Conservation (phyloP, 345 rosid genomes). For the Pugionium dolabratum region DNA sequence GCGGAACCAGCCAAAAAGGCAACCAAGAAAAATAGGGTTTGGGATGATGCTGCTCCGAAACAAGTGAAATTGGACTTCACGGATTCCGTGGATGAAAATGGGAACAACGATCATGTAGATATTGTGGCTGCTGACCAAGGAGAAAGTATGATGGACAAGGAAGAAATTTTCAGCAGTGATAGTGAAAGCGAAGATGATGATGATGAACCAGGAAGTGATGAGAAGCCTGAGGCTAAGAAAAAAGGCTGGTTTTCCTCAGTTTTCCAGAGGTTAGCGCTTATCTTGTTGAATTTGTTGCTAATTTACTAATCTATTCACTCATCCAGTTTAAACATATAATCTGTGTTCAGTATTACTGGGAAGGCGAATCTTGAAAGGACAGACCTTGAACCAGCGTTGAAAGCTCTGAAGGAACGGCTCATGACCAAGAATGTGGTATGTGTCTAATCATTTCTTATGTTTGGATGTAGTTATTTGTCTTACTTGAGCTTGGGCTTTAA, state of each 20-base stretch:
- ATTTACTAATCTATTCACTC: not conserved
- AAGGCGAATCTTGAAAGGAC: constrained; percentile 92
- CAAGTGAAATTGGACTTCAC: constrained; percentile 85
- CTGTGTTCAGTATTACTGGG: constrained; percentile 79
- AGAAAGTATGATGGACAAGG: constrained; percentile 98
- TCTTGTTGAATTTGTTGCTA: constrained; percentile 13
- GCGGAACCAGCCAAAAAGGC: constrained; percentile 74
- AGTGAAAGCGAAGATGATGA: constrained; percentile 78
- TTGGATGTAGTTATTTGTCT: constrained; percentile 3
- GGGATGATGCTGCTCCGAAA: constrained; percentile 77
- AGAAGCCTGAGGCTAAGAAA: constrained; percentile 72
- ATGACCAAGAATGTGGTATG: constrained; percentile 99
- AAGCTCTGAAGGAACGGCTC: constrained; percentile 93
- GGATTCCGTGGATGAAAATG: constrained; percentile 60
- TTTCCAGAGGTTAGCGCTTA: constrained; percentile 68
- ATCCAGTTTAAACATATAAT: constrained; percentile 32
- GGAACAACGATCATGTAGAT: constrained; percentile 52
- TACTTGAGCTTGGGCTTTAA: constrained; percentile 6
- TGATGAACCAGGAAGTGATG: constrained; percentile 58
- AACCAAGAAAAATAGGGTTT: constrained; percentile 89
- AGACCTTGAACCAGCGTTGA: constrained; percentile 91
- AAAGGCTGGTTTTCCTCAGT: constrained; percentile 97
- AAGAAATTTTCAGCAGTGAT: constrained; percentile 85
- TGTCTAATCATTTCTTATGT: constrained; percentile 4
- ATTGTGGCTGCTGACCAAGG: constrained; percentile 82